phyloP scores from a whole-genome alignment of 306 rosid genomes.

The Prunus padus region DNA sequence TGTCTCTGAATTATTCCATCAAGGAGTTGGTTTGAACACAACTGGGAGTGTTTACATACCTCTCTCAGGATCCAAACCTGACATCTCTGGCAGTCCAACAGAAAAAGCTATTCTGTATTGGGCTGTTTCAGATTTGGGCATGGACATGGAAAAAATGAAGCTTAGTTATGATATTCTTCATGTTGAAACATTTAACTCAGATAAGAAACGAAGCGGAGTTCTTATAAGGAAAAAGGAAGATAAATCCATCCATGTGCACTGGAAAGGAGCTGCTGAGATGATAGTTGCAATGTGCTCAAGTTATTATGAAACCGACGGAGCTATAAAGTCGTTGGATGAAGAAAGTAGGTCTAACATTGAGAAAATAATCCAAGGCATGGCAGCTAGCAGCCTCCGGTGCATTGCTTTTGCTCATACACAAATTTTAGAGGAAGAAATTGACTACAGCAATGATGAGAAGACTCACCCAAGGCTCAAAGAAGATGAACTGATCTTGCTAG shows the following conservation, averaged over 20 bases:
- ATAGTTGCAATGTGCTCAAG: slow-evolving; percentile 67
- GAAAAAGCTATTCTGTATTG: slow-evolving; percentile 81
- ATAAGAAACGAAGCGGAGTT: slow-evolving; percentile 82
- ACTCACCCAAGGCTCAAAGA: slow-evolving; percentile 34
- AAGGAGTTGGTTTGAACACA: slow-evolving; percentile 72
- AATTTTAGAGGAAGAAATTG: slow-evolving; percentile 40
- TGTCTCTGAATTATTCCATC: slow-evolving; percentile 53
- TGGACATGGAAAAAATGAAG: slow-evolving; percentile 65
- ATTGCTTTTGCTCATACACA: slow-evolving; percentile 71
- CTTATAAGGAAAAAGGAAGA: slow-evolving; percentile 45
- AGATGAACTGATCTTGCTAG: slow-evolving; percentile 61
- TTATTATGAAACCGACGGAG: slow-evolving; percentile 50
- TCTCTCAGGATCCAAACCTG: slow-evolving; percentile 48
- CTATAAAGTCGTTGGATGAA: slow-evolving; percentile 40
- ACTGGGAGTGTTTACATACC: slow-evolving; percentile 63
- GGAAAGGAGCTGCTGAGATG: slow-evolving; percentile 96
- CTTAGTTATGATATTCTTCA: slow-evolving; percentile 44
- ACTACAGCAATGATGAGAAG: slow-evolving; percentile 26
- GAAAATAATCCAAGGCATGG: slow-evolving; percentile 75
- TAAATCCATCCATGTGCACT: slow-evolving; percentile 57
- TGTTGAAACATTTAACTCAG: slow-evolving; percentile 82
- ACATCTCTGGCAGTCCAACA: slow-evolving; percentile 80
- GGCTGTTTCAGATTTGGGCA: slow-evolving; percentile 61
- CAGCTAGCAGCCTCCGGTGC: slow-evolving; percentile 81
- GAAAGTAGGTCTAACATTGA: slow-evolving; percentile 39